A percentile compares a stretch with the other conserved stretches of the same genome.
Conservation (phyloP, 805 yeast genomes). For the Komagataella phaffii region DNA sequence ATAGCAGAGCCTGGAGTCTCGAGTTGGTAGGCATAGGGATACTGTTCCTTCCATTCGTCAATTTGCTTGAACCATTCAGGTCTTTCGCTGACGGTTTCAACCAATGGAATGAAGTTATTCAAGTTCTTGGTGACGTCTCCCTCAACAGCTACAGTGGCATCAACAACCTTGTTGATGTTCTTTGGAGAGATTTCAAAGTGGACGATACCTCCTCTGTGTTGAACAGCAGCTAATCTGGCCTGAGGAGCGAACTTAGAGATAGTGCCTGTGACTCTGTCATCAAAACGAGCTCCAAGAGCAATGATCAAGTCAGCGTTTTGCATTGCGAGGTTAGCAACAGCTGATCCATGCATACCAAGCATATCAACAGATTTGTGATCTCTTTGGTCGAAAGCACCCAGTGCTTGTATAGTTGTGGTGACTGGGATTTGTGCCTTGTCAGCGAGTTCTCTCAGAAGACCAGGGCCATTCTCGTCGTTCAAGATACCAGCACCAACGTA, state of each 20-base stretch:
- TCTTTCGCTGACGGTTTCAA: constrained; percentile 46
- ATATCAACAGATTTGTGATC: constrained; percentile 87
- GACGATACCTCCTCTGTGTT: constrained; percentile 87
- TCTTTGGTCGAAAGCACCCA: constrained; percentile 89
- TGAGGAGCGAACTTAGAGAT: constrained; percentile 85
- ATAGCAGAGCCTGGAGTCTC: constrained; percentile 74
- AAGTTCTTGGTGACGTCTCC: constrained; percentile 87
- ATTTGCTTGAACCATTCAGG: constrained; percentile 69
- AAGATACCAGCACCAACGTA: constrained; percentile 90
- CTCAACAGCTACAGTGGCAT: constrained; percentile 92
- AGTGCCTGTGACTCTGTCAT: constrained; percentile 93
- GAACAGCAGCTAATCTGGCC: constrained; percentile 80
- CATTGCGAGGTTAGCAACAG: constrained; percentile 87
- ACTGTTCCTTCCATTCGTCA: constrained; percentile 71
- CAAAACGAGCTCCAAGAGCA: constrained; percentile 95
- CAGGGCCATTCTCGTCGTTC: constrained; percentile 70
- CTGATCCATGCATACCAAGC: constrained; percentile 98
- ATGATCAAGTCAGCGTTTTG: constrained; percentile 88
- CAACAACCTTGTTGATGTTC: constrained; percentile 94
- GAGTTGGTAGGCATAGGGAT: constrained; percentile 69
- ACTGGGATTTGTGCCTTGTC: constrained; percentile 92
- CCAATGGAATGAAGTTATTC: constrained; percentile 56
- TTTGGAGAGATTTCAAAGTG: constrained; percentile 95
- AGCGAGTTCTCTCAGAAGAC: constrained; percentile 65
- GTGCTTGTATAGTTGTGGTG: constrained; percentile 87